Evolutionary conservation across 1,284 basidiomycete genomes (phyloP).

Genomic region (Pterulicium gracile): DNA sequence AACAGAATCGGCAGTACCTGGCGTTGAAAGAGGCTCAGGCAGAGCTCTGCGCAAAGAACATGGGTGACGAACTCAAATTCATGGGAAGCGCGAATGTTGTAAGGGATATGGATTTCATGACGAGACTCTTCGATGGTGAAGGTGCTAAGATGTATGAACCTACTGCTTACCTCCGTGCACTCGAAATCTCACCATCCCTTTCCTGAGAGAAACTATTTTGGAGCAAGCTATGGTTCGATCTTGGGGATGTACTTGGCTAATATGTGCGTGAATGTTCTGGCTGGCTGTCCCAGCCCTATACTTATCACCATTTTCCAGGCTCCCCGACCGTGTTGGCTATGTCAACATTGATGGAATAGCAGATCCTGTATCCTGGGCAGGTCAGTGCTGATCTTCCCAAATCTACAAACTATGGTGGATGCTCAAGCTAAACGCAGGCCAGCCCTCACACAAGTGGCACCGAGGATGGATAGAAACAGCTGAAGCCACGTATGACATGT

Average conservation of each 20-base stretch:
- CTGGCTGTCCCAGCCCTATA: neutral
- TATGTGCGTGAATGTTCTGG: conserved; percentile 12
- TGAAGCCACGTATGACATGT: conserved; percentile 22
- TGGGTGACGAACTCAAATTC: conserved; percentile 29
- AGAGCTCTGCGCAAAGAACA: conserved; percentile 22
- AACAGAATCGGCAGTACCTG: conserved; percentile 22
- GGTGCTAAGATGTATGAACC: conserved; percentile 26
- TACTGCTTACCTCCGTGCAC: conserved; percentile 6
- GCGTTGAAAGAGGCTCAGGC: conserved; percentile 24
- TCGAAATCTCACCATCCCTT: neutral
- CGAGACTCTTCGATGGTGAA: conserved; percentile 25
- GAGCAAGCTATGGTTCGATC: conserved; percentile 15
- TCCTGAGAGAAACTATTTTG: conserved; percentile 14
- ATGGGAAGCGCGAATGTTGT: conserved; percentile 33
- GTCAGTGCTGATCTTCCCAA: conserved; percentile 17
- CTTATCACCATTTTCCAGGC: conserved; percentile 9
- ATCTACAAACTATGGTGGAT: neutral
- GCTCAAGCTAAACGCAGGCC: no score
- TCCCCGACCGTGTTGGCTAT: conserved; percentile 14
- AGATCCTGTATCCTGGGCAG: conserved; percentile 17
- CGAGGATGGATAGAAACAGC: conserved; percentile 18
- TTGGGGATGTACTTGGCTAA: conserved; percentile 17
- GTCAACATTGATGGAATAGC: conserved; percentile 16
- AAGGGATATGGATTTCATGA: conserved; percentile 31
- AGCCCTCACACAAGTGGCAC: conserved; percentile 24